Evolutionary conservation across 352 stramenopile species (phyloP), one percentile per base, ranked within the genome.

Genomic region (Pseudoperonospora humuli): DNA sequence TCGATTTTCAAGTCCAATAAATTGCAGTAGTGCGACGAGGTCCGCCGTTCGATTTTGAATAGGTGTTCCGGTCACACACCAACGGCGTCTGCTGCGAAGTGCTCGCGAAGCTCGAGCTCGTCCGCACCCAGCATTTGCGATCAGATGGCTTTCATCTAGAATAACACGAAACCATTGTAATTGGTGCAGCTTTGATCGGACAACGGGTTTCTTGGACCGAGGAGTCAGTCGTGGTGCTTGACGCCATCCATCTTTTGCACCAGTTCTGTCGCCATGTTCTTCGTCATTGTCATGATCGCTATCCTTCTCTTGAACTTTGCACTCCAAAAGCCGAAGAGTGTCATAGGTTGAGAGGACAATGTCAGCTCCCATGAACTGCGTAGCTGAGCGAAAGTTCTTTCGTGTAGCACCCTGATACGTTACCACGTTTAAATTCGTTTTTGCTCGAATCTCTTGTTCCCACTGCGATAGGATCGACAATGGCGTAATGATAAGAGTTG

Each of bases 51-150:
- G 78, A 57, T 96, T 96, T 31, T 95, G 73, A 36, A 96, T 88
- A 0, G 86, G 85, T 11, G 86, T 97, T 8, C 87, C 86, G 3
- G 88, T 96, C 5, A 97, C 66, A 46, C 83, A 95, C 64, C 89
- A 92, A 5, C 85, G 80, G 2, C 76, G 65, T 43, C 73, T 70
- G 24, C 83, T 85, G 9, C 79, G 64, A 15, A 97, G 67, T 1
- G 67, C 54, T 18, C 70, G 75, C 1, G 74, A 70, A 17, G 75
- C 74, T 17, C 67, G 68, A 0, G 79, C 68, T 35, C 76, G 70
- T 20, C 71, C 79, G 14, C 72, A 84, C 9, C 61, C 79, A n/a
- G 72, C 63, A 10, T 95, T 96, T 21, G 84, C 81, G 49, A 96
- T 95, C 19, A 90, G 63, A 49, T 95, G 84, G 23, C 77, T 90